Evolutionary conservation across 345 rosid species (phyloP), one percentile per base, ranked within the genome.

Genomic region (Hibiscus trionum): DNA sequence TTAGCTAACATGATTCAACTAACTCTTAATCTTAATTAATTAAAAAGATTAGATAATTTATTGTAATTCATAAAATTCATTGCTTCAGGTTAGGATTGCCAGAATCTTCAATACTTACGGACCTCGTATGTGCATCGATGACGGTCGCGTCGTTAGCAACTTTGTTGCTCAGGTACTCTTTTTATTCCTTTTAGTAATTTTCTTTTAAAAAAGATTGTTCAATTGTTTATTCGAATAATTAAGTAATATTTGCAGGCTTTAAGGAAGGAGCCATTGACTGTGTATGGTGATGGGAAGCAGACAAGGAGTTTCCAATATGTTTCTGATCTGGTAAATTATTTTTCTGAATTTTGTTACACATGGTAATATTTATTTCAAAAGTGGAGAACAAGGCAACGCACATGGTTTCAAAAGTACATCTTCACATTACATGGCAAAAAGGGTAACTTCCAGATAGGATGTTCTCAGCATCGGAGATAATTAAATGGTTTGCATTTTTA

Each of bases 271-370:
- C 97, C 99, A 4, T 61, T 95, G 97, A 88, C 97, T 33, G 99
- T 95, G 16, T 95, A 95, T 85, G 99, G 99, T 33, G 97, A 95
- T 76, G 99, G 99, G 75, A 95, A 95, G 84, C 99, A 95, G 82
- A 95, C 99, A 16, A 90, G 99, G 86, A 95, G 99, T 77, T 95
- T 95, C 86, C 97, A 92, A 80, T 95, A 77, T 81, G 99, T 95
- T 77, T 95, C 99, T 79, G 97, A 95, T 82, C 76, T 95, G 97
- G 99, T 56, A 56, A 56, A 19, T 21, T 11, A 21, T 21, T 4
- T 2, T 56, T 17, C 26, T 55, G 24, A 3, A 55, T n/a, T 55
- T 19, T 52, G 37, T 35, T 35, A 35, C 7, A 35, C 37, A 5
- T 35, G 6, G 35, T 31, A 31, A 31, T 31, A 31, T 31, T 16